phyloP scores from a whole-genome alignment of 1,139 yeast species.

The Suhomyces guaymorum region DNA sequence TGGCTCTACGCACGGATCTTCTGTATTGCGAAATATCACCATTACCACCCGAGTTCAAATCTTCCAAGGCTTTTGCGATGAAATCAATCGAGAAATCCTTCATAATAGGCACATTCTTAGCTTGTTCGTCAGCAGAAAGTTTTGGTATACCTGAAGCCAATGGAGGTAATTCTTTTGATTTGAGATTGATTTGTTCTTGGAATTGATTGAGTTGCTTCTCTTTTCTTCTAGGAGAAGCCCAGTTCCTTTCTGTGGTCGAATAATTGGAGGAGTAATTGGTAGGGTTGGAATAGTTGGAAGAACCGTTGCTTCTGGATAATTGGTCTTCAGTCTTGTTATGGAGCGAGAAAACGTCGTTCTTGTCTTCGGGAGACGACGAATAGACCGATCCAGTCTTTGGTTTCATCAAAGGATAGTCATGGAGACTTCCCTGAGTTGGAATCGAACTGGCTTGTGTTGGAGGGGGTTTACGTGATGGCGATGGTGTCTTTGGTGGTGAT shows the following conservation, averaged over 20 bases:
- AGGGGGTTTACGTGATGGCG: constrained; percentile 29
- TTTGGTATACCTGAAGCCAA: constrained; percentile 8
- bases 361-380: constrained; percentile 29
- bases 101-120: constrained; percentile 35
- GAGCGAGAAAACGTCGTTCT: constrained; percentile 34
- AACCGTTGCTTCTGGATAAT: constrained; percentile 18
- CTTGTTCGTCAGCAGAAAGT: constrained; percentile 10
- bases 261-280: constrained; percentile 48
- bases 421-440: constrained; percentile 1
- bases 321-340: constrained; percentile 13
- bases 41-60: constrained; percentile 63
- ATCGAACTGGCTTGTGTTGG: constrained; percentile 12
- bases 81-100: constrained; percentile 51
- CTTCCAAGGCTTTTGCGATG: constrained; percentile 63
- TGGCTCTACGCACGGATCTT: constrained; percentile 36
- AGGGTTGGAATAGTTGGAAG: constrained; percentile 18
- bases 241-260: constrained; percentile 37
- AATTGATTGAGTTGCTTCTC: constrained; percentile 37
- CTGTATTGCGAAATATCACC: constrained; percentile 53
- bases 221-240: constrained; percentile 56
- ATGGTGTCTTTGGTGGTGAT: constrained; percentile 19
- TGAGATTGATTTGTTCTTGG: constrained; percentile 44
- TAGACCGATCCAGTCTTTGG: constrained; percentile 13
- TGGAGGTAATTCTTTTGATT: constrained; percentile 33
- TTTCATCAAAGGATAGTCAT: constrained; percentile 8